A percentile compares a stretch with the other conserved stretches of the same genome.
Evolutionary conservation across 345 rosid genomes (phyloP).

Genomic region (Populus davidiana): DNA sequence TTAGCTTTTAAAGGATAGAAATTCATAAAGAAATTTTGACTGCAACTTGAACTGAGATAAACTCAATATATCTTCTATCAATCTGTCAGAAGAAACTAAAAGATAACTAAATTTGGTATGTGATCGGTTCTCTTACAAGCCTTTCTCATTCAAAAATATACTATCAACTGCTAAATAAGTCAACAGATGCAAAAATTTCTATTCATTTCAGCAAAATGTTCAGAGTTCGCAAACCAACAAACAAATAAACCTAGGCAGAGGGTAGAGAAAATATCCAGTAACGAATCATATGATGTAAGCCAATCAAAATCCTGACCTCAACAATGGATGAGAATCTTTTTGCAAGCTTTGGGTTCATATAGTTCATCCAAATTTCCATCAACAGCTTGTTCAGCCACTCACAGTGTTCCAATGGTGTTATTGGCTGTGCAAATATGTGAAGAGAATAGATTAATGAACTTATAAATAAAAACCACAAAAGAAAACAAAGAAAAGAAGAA

Average conservation of each 20-base stretch:
- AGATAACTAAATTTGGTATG: not conserved
- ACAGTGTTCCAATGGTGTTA: conserved; percentile 86
- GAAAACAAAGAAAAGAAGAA: conserved; percentile 2
- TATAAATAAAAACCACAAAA: not conserved
- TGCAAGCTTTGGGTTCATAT: conserved; percentile 67
- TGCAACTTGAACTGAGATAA: not conserved
- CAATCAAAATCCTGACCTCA: conserved; percentile 52
- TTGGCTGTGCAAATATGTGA: conserved; percentile 47
- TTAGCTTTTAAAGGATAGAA: not conserved
- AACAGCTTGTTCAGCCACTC: conserved; percentile 92
- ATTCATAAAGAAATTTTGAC: not conserved
- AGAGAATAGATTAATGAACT: not conserved
- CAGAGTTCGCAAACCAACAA: not conserved
- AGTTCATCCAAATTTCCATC: conserved; percentile 73
- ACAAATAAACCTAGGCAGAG: not conserved
- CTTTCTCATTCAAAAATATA: not conserved
- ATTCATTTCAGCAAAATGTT: not conserved
- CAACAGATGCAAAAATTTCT: not conserved
- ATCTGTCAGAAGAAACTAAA: not conserved
- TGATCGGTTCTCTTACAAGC: not conserved
- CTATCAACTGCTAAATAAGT: no score
- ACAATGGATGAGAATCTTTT: conserved; percentile 65
- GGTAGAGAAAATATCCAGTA: not conserved
- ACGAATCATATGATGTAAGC: not conserved
- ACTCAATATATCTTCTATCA: not conserved